These are phyloP conservation scores for Scenedesmus sp. DNA, from an alignment of 163 green algal genomes.

Conservation along the genomic window DNA sequence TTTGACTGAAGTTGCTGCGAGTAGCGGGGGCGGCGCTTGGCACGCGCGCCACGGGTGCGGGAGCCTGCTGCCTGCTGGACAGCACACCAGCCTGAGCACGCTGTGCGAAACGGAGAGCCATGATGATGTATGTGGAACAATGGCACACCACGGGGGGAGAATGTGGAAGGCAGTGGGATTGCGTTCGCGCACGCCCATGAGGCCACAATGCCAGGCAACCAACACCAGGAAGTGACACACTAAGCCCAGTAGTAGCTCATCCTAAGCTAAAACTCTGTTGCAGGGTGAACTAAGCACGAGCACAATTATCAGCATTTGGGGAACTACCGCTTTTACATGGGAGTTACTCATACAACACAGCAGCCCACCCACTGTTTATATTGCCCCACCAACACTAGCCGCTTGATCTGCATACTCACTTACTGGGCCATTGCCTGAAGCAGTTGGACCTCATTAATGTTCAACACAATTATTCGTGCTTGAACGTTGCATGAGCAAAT, in stretches of 20 bases:
- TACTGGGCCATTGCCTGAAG: too few species aligned
- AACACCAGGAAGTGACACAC: not conserved
- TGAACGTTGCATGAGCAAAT: too few species aligned
- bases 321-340: not conserved
- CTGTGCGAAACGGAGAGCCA: conserved; percentile 43
- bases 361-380: not conserved
- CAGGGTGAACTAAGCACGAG: not conserved
- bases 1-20: not conserved
- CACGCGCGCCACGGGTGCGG: conserved; percentile 8
- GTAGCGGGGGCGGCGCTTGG: not conserved
- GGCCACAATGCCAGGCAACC: not conserved
- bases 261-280: not conserved
- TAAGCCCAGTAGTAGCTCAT: not conserved
- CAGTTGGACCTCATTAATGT: too few species aligned
- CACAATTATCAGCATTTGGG: not conserved
- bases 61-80: conserved; percentile 23
- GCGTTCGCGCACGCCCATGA: not conserved
- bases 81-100: conserved; percentile 10
- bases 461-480: too few species aligned
- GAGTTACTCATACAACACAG: not conserved
- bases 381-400: not conserved
- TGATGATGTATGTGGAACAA: not conserved
- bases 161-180: not conserved
- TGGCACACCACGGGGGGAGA: not conserved
- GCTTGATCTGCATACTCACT: not conserved